Conservation (phyloP, 73 alveolate genomes). For the Blepharisma japonicum region DNA sequence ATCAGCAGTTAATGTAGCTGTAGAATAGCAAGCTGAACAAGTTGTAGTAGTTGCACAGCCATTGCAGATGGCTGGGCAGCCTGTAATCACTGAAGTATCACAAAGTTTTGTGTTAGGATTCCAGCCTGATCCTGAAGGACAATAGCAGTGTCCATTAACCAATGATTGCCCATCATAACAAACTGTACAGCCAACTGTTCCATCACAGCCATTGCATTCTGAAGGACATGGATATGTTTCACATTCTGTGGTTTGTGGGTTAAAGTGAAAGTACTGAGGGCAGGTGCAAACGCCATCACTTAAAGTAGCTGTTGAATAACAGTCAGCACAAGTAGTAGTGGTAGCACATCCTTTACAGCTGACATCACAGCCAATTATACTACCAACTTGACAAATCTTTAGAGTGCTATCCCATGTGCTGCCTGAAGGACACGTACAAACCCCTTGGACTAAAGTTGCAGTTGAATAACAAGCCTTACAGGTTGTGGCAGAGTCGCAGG, state of each 20-base stretch:
- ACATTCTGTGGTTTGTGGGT: too few relatives aligned
- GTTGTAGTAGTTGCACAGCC: not conserved
- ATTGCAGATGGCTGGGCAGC: not conserved
- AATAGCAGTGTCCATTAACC: not conserved
- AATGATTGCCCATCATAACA: not conserved
- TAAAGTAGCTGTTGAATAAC: not conserved
- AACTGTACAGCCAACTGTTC: not conserved
- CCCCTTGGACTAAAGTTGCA: not conserved
- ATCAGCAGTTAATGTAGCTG: not conserved
- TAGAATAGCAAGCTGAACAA: not conserved
- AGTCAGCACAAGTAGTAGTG: not conserved
- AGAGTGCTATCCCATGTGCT: too few relatives aligned
- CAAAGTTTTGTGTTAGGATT: not conserved
- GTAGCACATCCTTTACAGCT: not conserved
- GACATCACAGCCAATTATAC: not conserved
- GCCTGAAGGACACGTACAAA: constrained; percentile 8
- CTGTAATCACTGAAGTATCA: not conserved
- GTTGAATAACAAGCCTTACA: not conserved
- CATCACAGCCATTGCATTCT: not conserved
- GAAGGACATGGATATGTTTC: too few relatives aligned
- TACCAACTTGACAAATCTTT: too few relatives aligned
- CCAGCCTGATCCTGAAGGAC: not conserved
- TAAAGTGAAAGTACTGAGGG: too few relatives aligned
- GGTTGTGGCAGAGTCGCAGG: not conserved
- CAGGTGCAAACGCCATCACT: not conserved